Base-by-base conservation (phyloP, 163 green algal species). In the Prototheca stagnorum region DNA sequence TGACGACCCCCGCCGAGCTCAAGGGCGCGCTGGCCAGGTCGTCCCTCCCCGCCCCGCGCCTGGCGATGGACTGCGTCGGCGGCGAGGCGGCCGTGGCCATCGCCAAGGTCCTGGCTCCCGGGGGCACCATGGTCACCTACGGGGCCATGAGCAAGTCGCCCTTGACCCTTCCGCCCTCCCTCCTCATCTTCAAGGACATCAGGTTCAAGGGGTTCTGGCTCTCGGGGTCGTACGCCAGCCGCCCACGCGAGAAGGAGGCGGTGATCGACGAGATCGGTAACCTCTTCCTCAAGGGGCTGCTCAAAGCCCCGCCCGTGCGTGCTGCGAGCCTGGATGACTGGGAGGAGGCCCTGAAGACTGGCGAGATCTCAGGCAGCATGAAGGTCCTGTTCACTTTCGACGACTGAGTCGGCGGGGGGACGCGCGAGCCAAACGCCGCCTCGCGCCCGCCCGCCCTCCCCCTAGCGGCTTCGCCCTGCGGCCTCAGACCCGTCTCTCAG, bases 171-270 rank as follows among this genome's bases (percentile, higher is more conserved):
- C 75, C 82, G 3, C 72, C 78, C 1, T 54, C 59, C 2, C 56
- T 82, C 20, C 67, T 94, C 28, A 93, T 94, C 45, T 94, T 94
- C 67, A 93, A 87, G 46, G 73, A 92, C 67, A 62, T 93, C 3
- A 44, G 39, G 1, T 61, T 79, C 25, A 52, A 55, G 20, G 83
- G 83, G 27, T 93, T 93, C 65, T 93, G 83, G 83, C 58, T 92
- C 2, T 82, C 70, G 12, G 67, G 78, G 26, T 62, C 27, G 9
- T 61, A 14, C 20, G 20, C 23, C 8, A 9, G 12, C 2, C 14
- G 39, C 39, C 25, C 42, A 15, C 6, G 31, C 28, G 47, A 72
- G 63, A 37, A 37, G 31, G 31, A 37, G 31, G 31, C 31, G 11
- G 11, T 37, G 11, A 37, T 37, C 31, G 9, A 9, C 11, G 9